Conservation (phyloP, 164 flowering plant genomes). For the Stephania yunnanensis region DNA sequence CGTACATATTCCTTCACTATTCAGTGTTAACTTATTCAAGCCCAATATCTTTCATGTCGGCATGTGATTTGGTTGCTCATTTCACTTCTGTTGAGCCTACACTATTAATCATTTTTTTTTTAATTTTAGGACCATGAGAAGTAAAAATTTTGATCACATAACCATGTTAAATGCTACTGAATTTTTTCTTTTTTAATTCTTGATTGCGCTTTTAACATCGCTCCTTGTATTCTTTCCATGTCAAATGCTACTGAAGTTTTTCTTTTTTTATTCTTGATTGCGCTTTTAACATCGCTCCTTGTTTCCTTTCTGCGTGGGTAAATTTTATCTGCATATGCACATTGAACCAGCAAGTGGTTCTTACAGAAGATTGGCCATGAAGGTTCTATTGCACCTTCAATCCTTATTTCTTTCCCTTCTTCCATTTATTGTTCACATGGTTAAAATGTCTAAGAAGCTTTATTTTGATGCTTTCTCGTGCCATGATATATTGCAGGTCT, state of each 20-base stretch:
- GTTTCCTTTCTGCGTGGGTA: slow-evolving; percentile 2
- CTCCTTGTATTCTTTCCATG: too few species aligned
- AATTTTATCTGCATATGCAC: slow-evolving; percentile 8
- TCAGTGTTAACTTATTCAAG: not conserved
- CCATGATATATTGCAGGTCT: slow-evolving; percentile 44
- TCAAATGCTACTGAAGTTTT: too few species aligned
- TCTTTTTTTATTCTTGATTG: too few species aligned
- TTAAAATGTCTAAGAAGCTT: not conserved
- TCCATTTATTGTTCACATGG: not conserved
- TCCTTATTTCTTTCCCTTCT: not conserved
- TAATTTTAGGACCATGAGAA: not conserved
- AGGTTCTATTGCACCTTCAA: slow-evolving; percentile 38
- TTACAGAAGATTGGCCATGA: slow-evolving; percentile 90
- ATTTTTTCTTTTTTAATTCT: slow-evolving; percentile 2
- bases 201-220: not conserved
- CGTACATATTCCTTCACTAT: not conserved
- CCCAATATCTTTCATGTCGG: not conserved
- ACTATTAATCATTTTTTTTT: too few species aligned
- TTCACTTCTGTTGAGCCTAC: not conserved
- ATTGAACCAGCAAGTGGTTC: slow-evolving; percentile 86
- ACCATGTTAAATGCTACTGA: not conserved
- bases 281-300: not conserved
- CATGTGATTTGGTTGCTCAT: not conserved
- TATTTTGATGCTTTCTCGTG: not conserved
- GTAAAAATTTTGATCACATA: not conserved